Conservation (phyloP, 2,329 filamentous ascomycete genomes). For the Rhytidhysteron rufulum region DNA sequence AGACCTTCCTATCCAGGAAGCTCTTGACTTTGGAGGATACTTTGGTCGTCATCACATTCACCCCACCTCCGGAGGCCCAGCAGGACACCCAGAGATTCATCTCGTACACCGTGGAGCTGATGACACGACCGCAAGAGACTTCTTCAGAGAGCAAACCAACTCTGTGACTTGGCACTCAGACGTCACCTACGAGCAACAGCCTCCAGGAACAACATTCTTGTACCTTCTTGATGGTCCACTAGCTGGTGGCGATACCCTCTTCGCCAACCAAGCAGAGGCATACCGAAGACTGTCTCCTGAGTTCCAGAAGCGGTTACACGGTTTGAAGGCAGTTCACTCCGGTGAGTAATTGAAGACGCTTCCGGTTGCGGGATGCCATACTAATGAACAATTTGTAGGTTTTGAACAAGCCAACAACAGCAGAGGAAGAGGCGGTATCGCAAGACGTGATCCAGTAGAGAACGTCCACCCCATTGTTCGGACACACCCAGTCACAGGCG, state of each 20-base stretch:
- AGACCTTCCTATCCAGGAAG: constrained; percentile 65
- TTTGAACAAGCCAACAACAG: constrained; percentile 72
- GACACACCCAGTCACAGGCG: constrained; percentile 77
- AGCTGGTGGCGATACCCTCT: constrained; percentile 80
- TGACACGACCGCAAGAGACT: constrained; percentile 58
- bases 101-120: constrained; percentile 70
- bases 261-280: constrained; percentile 73
- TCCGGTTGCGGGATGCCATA: too few relatives aligned
- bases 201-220: constrained; percentile 84
- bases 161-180: constrained; percentile 88
- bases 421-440: constrained; percentile 63
- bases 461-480: constrained; percentile 74
- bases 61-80: constrained; percentile 71
- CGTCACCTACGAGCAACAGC: constrained; percentile 82
- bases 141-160: constrained; percentile 68
- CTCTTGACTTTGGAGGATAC: constrained; percentile 66
- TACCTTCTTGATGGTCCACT: constrained; percentile 80
- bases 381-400: too few relatives aligned
- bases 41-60: constrained; percentile 82
- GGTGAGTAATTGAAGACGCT: constrained; percentile 51
- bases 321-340: constrained; percentile 76
- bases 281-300: constrained; percentile 76
- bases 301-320: constrained; percentile 77
- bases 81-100: constrained; percentile 70
- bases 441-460: constrained; percentile 70